Percentiles rank a stretch among this genome's conserved stretches.
Conservation (phyloP, 2,329 filamentous ascomycete genomes). For the Cladosporium sp. region DNA sequence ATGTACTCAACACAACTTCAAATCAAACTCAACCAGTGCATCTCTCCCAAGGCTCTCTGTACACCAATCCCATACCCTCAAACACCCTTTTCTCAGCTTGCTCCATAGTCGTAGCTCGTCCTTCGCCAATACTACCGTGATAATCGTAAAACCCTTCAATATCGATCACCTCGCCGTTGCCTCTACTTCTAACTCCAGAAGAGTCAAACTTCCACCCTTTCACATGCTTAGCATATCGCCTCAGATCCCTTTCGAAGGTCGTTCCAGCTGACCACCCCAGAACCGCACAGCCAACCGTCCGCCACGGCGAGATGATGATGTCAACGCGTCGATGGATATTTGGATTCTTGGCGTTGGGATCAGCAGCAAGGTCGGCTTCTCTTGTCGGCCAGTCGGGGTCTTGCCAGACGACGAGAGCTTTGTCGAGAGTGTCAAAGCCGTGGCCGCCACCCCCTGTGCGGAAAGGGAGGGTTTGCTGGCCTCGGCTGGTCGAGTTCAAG, state of each 20-base stretch:
- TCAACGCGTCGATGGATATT: constrained; percentile 82
- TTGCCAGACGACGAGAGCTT: constrained; percentile 91
- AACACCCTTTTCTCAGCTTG: constrained; percentile 80
- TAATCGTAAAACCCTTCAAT: constrained; percentile 74
- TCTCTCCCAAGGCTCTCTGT: constrained; percentile 39
- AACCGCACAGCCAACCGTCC: constrained; percentile 81
- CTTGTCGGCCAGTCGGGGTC: constrained; percentile 50
- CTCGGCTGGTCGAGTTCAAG: constrained; percentile 65
- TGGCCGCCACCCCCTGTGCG: constrained; percentile 43
- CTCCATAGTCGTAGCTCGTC: constrained; percentile 52
- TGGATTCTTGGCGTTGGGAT: constrained; percentile 54
- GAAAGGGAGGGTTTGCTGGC: constrained; percentile 61
- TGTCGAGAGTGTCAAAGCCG: constrained; percentile 86
- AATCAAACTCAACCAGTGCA: constrained; percentile 32
- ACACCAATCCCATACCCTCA: constrained; percentile 63
- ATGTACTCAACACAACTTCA: not conserved
- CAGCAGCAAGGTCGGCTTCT: constrained; percentile 30
- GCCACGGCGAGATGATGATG: constrained; percentile 87
- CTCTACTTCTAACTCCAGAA: constrained; percentile 70
- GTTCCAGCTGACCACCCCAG: constrained; percentile 85
- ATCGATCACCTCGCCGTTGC: constrained; percentile 67
- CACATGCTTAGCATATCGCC: constrained; percentile 70
- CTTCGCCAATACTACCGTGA: constrained; percentile 47
- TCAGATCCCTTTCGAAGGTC: constrained; percentile 82
- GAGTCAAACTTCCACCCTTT: constrained; percentile 84